Conservation (phyloP, 78 protist genomes). For the Creolimax fragrantissima region DNA sequence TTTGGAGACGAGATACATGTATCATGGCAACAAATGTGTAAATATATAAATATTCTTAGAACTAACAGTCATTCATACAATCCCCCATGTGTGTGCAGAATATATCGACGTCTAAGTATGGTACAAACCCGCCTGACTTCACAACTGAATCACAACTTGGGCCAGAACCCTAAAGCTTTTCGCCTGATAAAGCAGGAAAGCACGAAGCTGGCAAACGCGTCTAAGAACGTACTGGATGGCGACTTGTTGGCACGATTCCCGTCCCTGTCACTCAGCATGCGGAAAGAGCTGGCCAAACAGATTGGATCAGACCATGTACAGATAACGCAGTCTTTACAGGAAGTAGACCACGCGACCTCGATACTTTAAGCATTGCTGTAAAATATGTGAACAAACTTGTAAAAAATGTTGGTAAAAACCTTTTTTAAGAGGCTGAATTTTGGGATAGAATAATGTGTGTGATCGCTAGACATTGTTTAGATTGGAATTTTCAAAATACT, state of each 20-base stretch:
- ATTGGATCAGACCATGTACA: background rate
- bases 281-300: background rate
- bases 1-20: too few relatives aligned
- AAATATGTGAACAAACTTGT: too few relatives aligned
- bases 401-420: too few relatives aligned
- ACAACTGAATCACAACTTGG: background rate
- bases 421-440: too few relatives aligned
- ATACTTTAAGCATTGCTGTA: too few relatives aligned
- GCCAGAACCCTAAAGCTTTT: background rate
- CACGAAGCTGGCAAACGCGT: background rate
- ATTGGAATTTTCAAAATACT: too few relatives aligned
- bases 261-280: background rate
- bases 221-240: background rate
- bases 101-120: background rate
- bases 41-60: background rate
- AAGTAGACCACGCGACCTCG: background rate
- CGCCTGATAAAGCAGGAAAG: background rate
- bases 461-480: too few relatives aligned
- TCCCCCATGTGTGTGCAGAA: background rate
- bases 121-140: background rate
- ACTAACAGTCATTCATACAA: background rate
- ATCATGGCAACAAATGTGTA: too few relatives aligned
- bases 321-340: background rate
- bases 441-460: too few relatives aligned
- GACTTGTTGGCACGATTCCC: background rate